phyloP scores from a whole-genome alignment of 768 basidiomycete species.

The Pisolithus marmoratus region DNA sequence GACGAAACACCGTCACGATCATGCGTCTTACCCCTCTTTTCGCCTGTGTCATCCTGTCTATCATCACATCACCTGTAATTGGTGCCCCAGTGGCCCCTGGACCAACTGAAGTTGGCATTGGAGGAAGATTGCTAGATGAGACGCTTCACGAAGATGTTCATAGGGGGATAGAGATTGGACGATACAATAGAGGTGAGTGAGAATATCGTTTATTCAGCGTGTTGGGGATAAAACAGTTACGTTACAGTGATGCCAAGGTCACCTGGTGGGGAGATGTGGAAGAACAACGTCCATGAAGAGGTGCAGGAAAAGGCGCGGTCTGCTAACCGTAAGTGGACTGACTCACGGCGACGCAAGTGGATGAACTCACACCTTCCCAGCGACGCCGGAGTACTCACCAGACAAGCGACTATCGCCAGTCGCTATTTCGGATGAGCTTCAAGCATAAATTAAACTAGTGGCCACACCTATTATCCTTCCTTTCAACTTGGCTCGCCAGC shows the following conservation, averaged over 20 bases:
- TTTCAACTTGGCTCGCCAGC: too few species aligned
- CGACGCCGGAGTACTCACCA: background rate
- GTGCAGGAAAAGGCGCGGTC: constrained; percentile 8
- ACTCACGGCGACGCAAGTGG: too few species aligned
- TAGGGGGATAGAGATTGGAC: background rate
- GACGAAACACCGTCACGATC: background rate
- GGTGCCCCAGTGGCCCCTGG: constrained; percentile 8
- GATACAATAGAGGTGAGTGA: background rate
- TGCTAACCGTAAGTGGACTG: background rate
- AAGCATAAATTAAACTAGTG: background rate
- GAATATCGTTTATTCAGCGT: background rate
- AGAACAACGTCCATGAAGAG: constrained; percentile 18
- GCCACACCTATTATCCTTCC: too few species aligned
- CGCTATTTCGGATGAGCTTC: background rate
- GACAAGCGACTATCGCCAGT: too few species aligned
- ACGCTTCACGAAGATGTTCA: background rate
- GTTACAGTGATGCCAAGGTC: background rate
- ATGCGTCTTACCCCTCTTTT: constrained; percentile 11
- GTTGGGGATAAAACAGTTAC: background rate
- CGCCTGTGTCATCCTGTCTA: constrained; percentile 10
- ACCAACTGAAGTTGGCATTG: background rate
- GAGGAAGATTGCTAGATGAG: background rate
- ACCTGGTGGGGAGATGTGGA: constrained; percentile 12
- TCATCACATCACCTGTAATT: constrained; percentile 11
- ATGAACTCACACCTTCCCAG: background rate